phyloP scores from a whole-genome alignment of 2,329 filamentous ascomycete genomes.

The Pseudogymnoascus destructans region DNA sequence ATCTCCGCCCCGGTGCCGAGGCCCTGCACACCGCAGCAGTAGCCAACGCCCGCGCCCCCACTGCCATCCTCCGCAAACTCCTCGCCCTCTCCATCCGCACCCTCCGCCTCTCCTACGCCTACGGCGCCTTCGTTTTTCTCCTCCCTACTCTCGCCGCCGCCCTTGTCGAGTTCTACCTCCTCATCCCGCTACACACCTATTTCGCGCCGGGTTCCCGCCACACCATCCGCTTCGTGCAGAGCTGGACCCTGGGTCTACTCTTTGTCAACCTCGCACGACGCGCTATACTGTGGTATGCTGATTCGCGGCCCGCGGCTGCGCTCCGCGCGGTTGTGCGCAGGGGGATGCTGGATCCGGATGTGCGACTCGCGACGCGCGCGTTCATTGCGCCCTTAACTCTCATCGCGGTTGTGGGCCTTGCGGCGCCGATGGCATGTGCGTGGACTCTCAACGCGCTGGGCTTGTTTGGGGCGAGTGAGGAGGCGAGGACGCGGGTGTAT shows the following conservation, averaged over 20 bases:
- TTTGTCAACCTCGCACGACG: slow-evolving; percentile 72
- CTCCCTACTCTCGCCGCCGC: slow-evolving; percentile 70
- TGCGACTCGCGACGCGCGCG: slow-evolving; percentile 65
- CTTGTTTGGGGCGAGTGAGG: slow-evolving; percentile 23
- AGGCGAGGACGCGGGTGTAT: slow-evolving; percentile 31
- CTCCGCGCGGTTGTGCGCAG: slow-evolving; percentile 59
- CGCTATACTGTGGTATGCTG: slow-evolving; percentile 38
- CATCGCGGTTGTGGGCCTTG: slow-evolving; percentile 48
- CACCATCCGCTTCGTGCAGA: slow-evolving; percentile 76
- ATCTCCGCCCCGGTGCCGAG: slow-evolving; percentile 31
- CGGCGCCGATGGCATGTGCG: slow-evolving; percentile 50
- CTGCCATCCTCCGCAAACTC: slow-evolving; percentile 19
- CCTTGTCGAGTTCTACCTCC: slow-evolving; percentile 75
- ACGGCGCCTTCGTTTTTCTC: slow-evolving; percentile 59
- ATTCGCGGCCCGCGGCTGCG: slow-evolving; percentile 59
- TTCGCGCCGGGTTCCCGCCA: slow-evolving; percentile 36
- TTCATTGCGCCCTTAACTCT: slow-evolving; percentile 67
- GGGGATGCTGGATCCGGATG: slow-evolving; percentile 69
- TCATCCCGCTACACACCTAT: slow-evolving; percentile 52
- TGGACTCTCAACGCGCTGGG: slow-evolving; percentile 34
- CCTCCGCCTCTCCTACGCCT: slow-evolving; percentile 55
- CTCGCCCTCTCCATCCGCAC: slow-evolving; percentile 14
- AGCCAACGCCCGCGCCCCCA: slow-evolving; percentile 20
- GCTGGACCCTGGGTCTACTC: slow-evolving; percentile 85
- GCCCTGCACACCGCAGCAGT: slow-evolving; percentile 22